A percentile compares a stretch with the other conserved stretches of the same genome.
Evolutionary conservation across 2,329 filamentous ascomycete genomes (phyloP).

Genomic region (Calonectria hawksworthii): DNA sequence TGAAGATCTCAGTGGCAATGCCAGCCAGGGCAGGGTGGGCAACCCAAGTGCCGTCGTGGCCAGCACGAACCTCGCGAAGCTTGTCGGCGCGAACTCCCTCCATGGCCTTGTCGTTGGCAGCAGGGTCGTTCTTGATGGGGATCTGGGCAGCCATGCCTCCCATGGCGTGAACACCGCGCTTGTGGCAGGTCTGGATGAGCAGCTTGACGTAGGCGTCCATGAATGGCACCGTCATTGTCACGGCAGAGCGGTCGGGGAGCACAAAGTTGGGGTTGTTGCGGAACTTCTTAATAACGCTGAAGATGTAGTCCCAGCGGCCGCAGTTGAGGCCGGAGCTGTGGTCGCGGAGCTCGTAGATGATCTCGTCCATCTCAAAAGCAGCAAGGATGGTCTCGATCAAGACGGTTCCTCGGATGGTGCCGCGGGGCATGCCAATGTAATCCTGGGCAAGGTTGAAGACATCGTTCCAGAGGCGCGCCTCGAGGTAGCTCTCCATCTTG

Average conservation of each 20-base stretch:
- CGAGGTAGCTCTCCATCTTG: conserved; percentile 98
- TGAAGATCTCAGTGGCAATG: conserved; percentile 94
- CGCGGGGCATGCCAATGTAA: conserved; percentile 88
- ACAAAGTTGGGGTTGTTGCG: conserved; percentile 94
- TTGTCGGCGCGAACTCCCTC: conserved; percentile 94
- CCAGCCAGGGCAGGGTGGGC: conserved; percentile 92
- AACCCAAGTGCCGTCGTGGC: conserved; percentile 97
- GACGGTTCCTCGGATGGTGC: conserved; percentile 94
- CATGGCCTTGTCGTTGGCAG: conserved; percentile 95
- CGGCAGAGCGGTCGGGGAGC: conserved; percentile 88
- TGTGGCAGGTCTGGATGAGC: conserved; percentile 98
- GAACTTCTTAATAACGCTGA: conserved; percentile 99
- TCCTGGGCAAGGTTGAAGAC: conserved; percentile 97
- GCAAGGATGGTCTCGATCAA: conserved; percentile 98
- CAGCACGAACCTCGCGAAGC: conserved; percentile 93
- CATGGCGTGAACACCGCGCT: conserved; percentile 98
- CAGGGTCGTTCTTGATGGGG: conserved; percentile 94
- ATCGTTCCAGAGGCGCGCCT: conserved; percentile 98
- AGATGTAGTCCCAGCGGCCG: conserved; percentile 99
- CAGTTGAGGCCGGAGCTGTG: conserved; percentile 98
- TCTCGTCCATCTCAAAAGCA: conserved; percentile 99
- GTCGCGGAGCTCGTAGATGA: conserved; percentile 98
- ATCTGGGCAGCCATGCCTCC: conserved; percentile 99
- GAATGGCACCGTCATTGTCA: conserved; percentile 99
- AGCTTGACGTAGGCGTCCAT: conserved; percentile 98